phyloP scores from a whole-genome alignment of 2,329 filamentous ascomycete species.

The Fusarium euwallaceae region DNA sequence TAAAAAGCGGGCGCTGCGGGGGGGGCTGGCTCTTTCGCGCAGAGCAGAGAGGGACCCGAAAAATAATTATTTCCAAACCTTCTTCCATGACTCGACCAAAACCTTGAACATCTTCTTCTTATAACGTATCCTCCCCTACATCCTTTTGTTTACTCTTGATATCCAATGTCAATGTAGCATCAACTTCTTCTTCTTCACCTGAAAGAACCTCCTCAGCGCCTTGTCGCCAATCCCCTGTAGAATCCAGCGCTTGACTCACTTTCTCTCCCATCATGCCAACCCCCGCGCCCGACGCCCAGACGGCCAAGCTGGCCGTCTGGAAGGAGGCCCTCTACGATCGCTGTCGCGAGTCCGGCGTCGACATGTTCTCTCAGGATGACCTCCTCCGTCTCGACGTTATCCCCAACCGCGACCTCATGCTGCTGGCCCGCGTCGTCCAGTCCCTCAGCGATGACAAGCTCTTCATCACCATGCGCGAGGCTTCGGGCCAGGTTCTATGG shows the following conservation, averaged over 20 bases:
- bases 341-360: constrained; percentile 63
- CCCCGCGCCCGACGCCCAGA: constrained; percentile 49
- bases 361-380: constrained; percentile 70
- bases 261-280: constrained; percentile 45
- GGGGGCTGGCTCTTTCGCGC: constrained; percentile 14
- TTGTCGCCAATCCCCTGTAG: not conserved
- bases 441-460: constrained; percentile 71
- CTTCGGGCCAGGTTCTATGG: constrained; percentile 62
- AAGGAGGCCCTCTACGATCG: constrained; percentile 70
- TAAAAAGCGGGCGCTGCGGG: constrained; percentile 36
- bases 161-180: constrained; percentile 47
- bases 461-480: constrained; percentile 61
- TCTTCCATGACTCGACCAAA: constrained; percentile 16
- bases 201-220: not conserved
- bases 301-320: constrained; percentile 62
- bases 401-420: constrained; percentile 66
- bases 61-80: constrained; percentile 45
- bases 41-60: constrained; percentile 19
- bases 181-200: constrained; percentile 9
- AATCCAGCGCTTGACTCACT: constrained; percentile 36
- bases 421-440: constrained; percentile 69
- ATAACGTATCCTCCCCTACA: not conserved
- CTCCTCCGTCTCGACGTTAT: constrained; percentile 69
- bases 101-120: constrained; percentile 22
- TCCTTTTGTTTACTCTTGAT: not conserved